Base-by-base conservation (phyloP, 2,329 filamentous ascomycete genomes). In the Capronia americana region DNA sequence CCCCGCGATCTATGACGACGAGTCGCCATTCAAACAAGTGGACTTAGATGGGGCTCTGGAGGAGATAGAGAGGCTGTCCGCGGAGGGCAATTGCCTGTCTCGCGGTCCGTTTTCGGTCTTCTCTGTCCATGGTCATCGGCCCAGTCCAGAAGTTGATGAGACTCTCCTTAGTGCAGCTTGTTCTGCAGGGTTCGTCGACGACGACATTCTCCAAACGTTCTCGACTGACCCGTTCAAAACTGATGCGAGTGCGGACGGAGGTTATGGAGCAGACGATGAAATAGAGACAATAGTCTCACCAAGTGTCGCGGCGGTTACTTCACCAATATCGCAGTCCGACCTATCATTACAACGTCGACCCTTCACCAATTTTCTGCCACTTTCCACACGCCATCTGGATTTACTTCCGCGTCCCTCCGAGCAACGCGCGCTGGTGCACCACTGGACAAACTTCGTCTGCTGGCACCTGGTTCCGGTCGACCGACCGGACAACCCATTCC, bases 391-490 rank as follows among this genome's bases (percentile, higher is more conserved):
- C n/a, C 67, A 69, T 54, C 61, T 70, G 6, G 68, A 70, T 55
- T 63, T 70, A 6, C 63, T 70, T 2, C 68, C 68, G 3, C 65
- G 65, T 14, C 65, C 59, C 5, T 30, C 56, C 2, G 65, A 67
- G 20, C 65, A 70, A 56, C 65, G 68, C 6, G 74, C 74, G 41
- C 59, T 76, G 8, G 64, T 76, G 12, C 73, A 75, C 53, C 73
- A 76, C 55, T 76, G 74, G 74, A 73, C 73, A 6, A 68, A 72
- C 32, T 75, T 76, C 53, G 69, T 75, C 3, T 73, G 71, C 26
- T 73, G 74, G 55, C 74, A 75, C 26, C 72, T 76, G 64, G 67
- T 76, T 2, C 67, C 75, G 26, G 69, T 75, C 17, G 74, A 76
- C 50, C 68, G 69, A 3, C 66, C 73, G 28, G 73, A 75, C 65